These are phyloP conservation scores for Podosphaera aphanis DNA, from an alignment of 2,329 filamentous ascomycete species.

Conservation along the genomic window DNA sequence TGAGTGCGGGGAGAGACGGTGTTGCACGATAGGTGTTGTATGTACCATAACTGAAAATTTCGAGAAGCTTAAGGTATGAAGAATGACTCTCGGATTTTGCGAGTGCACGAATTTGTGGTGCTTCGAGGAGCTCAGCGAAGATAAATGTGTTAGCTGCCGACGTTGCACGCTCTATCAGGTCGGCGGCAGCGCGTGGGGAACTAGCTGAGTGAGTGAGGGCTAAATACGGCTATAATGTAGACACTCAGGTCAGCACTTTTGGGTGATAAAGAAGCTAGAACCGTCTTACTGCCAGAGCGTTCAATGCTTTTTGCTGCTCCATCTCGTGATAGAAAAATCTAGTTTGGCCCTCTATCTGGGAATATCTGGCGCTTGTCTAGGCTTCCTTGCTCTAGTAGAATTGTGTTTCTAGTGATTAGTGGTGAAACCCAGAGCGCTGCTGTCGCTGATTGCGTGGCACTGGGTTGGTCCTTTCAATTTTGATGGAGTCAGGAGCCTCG, in stretches of 20 bases:
- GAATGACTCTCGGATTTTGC: slow-evolving; percentile 35
- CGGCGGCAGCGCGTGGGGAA: slow-evolving; percentile 61
- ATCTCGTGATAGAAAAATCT: slow-evolving; percentile 20
- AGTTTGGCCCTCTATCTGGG: background rate
- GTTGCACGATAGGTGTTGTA: slow-evolving; percentile 46
- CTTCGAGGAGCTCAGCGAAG: slow-evolving; percentile 78
- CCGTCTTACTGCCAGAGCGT: slow-evolving; percentile 32
- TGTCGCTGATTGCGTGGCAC: background rate
- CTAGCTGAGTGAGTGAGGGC: slow-evolving; percentile 69
- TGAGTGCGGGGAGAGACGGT: slow-evolving; percentile 43
- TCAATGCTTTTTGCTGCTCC: slow-evolving; percentile 49
- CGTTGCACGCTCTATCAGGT: slow-evolving; percentile 70
- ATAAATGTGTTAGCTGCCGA: slow-evolving; percentile 76
- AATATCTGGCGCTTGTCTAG: background rate
- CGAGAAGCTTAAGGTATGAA: slow-evolving; percentile 44
- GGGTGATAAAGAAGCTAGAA: slow-evolving; percentile 1
- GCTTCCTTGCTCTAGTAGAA: background rate
- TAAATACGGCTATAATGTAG: slow-evolving; percentile 55
- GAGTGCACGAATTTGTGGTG: slow-evolving; percentile 56
- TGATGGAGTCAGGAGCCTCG: background rate
- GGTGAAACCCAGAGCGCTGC: background rate
- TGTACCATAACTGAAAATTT: slow-evolving; percentile 83
- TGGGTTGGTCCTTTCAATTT: too few relatives aligned
- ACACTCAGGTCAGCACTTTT: slow-evolving; percentile 1
- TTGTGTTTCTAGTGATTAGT: background rate